Percentiles rank a stretch among this genome's conserved stretches.
Evolutionary conservation across 306 rosid genomes (phyloP).

Genomic region (Corylus avellana): DNA sequence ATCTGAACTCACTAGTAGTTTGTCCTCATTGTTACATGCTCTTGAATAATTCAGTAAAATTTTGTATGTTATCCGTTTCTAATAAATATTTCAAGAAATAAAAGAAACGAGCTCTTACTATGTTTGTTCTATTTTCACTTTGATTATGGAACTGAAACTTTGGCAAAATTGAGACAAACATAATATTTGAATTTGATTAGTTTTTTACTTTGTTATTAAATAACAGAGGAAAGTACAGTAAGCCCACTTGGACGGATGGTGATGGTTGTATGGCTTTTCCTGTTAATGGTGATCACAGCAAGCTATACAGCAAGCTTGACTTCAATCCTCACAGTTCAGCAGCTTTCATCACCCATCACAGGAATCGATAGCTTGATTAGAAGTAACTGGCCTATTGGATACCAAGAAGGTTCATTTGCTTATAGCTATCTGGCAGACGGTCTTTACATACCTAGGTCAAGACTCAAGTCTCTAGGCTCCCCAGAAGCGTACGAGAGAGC

Average conservation of each 20-base stretch:
- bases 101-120: constrained; percentile 5
- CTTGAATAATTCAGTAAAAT: not conserved
- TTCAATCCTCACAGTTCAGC: constrained; percentile 92
- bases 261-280: constrained; percentile 94
- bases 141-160: constrained; percentile 13
- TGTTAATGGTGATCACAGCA: constrained; percentile 88
- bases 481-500: constrained; percentile 86
- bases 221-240: constrained; percentile 71
- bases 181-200: constrained; percentile 30
- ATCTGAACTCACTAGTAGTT: not conserved
- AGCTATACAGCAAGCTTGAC: constrained; percentile 96
- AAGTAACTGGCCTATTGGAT: constrained; percentile 76
- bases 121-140: constrained; percentile 22
- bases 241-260: constrained; percentile 89
- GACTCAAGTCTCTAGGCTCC: constrained; percentile 75
- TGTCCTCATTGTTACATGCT: not conserved
- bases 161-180: constrained; percentile 8
- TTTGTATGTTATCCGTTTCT: not conserved
- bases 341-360: constrained; percentile 80
- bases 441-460: constrained; percentile 59
- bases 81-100: not conserved
- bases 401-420: constrained; percentile 93
- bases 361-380: constrained; percentile 89
- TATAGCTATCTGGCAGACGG: constrained; percentile 72
- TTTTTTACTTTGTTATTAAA: constrained; percentile 32